Evolutionary conservation across 1,139 yeast species (phyloP), one percentile per base, ranked within the genome.

Genomic region (Hansenula lynferdii): DNA sequence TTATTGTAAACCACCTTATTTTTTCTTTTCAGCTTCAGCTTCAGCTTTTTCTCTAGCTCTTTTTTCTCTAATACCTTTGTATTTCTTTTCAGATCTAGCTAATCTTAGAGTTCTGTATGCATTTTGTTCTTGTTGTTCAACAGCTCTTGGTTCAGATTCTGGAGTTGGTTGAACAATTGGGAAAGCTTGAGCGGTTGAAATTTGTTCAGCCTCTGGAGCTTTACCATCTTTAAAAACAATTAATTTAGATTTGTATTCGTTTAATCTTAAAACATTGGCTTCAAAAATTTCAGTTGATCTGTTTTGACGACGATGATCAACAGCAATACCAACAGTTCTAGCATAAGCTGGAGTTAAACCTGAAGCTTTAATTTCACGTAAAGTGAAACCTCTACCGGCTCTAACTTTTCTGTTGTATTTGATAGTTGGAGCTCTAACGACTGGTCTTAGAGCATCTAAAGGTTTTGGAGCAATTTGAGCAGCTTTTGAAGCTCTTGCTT

Each of bases 291-390:
- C 98, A 64, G 85, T 86, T 62, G 92, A 83, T 78, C 86, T 89
- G 96, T 92, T 94, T 70, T 85, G 95, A 78, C 98, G 92, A 80
- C 98, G 92, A 94, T 86, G 96, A 80, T 92, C 98, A 65, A 92
- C 98, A 60, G 98, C 86, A 64, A 92, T 86, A 72, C 98, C 98
- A 65, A 92, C 73, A 66, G 97, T 84, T 82, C 95, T 87, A 67
- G 98, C 98, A 77, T 87, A 86, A 70, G 89, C 85, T 63, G 95
- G 79, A 64, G 95, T 74, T 64, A 87, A 80, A 65, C 96, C 96
- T 67, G 87, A 97, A 69, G 97, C 97, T 82, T 92, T 92, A 66
- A 94, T 75, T 81, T 92, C 98, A 69, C 95, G 95, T 61, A 90
- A 80, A 60, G 97, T 80, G 89, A 92, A 92, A 70, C 98, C 98